These are phyloP conservation scores for Megacollybia marginata DNA, from an alignment of 768 basidiomycete species.

Conservation along the genomic window DNA sequence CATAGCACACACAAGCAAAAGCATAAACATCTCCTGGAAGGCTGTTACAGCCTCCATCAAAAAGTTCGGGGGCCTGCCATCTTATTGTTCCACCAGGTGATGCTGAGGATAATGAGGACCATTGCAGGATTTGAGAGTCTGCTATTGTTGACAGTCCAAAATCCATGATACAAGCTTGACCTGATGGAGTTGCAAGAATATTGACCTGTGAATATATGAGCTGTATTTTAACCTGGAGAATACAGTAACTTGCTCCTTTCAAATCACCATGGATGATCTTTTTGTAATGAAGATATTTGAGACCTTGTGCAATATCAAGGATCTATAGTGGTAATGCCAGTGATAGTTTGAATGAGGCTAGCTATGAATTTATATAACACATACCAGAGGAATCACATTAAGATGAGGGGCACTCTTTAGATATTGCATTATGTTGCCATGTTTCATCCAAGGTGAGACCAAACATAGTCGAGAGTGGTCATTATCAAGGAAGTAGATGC, in stretches of 20 bases:
- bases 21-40: background rate
- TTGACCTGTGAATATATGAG: background rate
- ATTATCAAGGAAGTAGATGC: constrained; percentile 15
- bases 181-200: constrained; percentile 1
- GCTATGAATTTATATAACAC: too few species aligned
- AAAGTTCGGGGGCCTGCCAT: background rate
- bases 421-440: background rate
- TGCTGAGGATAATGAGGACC: background rate
- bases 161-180: background rate
- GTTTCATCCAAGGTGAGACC: background rate
- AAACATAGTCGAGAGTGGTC: background rate
- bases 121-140: background rate
- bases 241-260: background rate
- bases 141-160: background rate
- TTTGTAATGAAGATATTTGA: background rate
- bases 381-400: too few species aligned
- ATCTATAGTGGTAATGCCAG: background rate
- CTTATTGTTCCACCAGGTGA: background rate
- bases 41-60: background rate
- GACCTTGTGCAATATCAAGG: background rate
- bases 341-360: too few species aligned
- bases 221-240: background rate
- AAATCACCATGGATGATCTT: background rate
- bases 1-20: background rate
- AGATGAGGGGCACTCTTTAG: background rate